These are phyloP conservation scores for Asclepias syriaca DNA, from an alignment of 257 asterid species.

Conservation along the genomic window DNA sequence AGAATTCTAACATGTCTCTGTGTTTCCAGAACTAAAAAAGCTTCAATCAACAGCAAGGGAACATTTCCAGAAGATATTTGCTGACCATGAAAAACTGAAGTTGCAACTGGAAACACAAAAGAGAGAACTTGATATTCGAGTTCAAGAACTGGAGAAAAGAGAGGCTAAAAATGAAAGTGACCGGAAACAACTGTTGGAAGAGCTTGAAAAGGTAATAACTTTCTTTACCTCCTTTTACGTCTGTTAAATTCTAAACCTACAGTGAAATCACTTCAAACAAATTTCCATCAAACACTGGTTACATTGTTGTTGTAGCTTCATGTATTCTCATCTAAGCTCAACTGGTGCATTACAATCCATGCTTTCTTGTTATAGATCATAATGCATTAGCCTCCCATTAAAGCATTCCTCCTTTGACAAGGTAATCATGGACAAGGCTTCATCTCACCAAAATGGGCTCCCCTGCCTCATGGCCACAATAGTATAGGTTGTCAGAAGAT, in stretches of 20 bases:
- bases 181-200: constrained; percentile 64
- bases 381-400: not conserved
- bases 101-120: constrained; percentile 59
- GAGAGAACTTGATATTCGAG: constrained; percentile 66
- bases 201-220: constrained; percentile 65
- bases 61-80: constrained; percentile 69
- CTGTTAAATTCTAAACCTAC: not conserved
- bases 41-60: constrained; percentile 68
- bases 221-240: constrained; percentile 5
- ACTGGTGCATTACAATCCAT: not conserved
- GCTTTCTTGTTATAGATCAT: not conserved
- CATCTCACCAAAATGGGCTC: not conserved
- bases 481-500: not conserved
- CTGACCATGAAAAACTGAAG: constrained; percentile 74
- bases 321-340: not conserved
- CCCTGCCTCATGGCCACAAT: not conserved
- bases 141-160: constrained; percentile 65
- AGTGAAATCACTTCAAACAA: not conserved
- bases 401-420: not conserved
- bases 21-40: constrained; percentile 62
- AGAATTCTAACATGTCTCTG: constrained; percentile 22
- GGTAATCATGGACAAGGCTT: not conserved
- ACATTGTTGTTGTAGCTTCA: not conserved
- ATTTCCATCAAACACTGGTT: not conserved
- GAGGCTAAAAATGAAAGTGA: constrained; percentile 72